A percentile compares a stretch with the other conserved stretches of the same genome.
Conservation (phyloP, 306 rosid species). For the Fragaria iinumae region DNA sequence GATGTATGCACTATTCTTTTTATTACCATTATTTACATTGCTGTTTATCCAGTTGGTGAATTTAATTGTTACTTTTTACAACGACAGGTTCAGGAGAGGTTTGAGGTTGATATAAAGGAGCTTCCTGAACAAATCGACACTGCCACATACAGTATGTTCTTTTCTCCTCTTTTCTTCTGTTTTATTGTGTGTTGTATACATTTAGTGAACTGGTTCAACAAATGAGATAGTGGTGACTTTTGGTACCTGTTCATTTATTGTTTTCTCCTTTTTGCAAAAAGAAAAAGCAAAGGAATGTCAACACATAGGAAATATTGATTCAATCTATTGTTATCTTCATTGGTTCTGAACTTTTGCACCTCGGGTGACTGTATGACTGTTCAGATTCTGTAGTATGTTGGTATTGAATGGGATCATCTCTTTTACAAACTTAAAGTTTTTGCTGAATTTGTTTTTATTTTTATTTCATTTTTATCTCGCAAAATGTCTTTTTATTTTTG, state of each 20-base stretch:
- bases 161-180: neutral
- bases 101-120: slow-evolving; percentile 96
- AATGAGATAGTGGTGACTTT: neutral
- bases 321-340: neutral
- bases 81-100: slow-evolving; percentile 93
- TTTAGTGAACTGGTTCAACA: neutral
- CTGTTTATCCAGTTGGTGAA: neutral
- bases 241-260: neutral
- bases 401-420: neutral
- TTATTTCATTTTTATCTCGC: no score
- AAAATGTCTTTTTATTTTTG: no score
- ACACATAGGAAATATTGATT: neutral
- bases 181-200: neutral
- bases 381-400: neutral
- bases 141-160: slow-evolving; percentile 81
- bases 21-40: neutral
- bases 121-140: slow-evolving; percentile 99
- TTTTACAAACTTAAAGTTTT: no score
- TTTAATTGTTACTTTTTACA: slow-evolving; percentile 3
- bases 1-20: slow-evolving; percentile 47
- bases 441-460: no score
- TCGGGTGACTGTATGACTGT: neutral
- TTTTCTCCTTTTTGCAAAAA: neutral
- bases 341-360: neutral
- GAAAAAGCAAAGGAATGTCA: neutral